Conservation (phyloP, 2,329 filamentous ascomycete species). For the Claviceps humidiphila region DNA sequence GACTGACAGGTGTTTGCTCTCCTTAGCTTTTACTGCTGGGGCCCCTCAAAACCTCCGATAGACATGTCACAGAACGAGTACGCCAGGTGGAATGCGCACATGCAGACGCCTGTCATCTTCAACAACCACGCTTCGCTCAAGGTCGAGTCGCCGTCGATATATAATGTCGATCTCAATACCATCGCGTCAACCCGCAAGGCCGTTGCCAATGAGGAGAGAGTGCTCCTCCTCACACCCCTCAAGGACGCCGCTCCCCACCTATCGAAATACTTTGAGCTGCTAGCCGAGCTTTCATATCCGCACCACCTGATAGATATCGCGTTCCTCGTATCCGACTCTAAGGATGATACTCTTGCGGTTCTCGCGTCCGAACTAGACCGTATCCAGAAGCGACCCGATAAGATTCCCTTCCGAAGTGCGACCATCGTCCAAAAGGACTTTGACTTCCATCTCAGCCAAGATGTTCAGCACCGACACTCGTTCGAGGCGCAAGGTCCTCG, state of each 20-base stretch:
- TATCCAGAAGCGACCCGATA: conserved; percentile 69
- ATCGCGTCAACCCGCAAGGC: conserved; percentile 73
- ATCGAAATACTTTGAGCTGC: conserved; percentile 82
- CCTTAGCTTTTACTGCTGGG: conserved; percentile 89
- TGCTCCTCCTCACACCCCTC: conserved; percentile 85
- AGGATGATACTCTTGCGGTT: conserved; percentile 81
- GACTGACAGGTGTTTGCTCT: conserved; percentile 9
- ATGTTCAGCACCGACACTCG: conserved; percentile 69
- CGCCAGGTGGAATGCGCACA: conserved; percentile 74
- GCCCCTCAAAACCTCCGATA: conserved; percentile 88
- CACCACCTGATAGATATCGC: conserved; percentile 90
- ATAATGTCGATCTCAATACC: conserved; percentile 70
- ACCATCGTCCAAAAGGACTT: conserved; percentile 89
- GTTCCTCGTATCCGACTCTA: conserved; percentile 86
- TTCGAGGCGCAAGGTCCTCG: conserved; percentile 82
- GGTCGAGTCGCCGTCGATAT: conserved; percentile 69
- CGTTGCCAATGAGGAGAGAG: conserved; percentile 64
- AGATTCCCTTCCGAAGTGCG: conserved; percentile 73
- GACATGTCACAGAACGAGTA: conserved; percentile 88
- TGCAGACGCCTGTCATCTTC: conserved; percentile 88
- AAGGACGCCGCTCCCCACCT: conserved; percentile 78
- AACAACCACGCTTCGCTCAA: conserved; percentile 85
- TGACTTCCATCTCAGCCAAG: conserved; percentile 58
- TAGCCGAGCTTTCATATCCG: conserved; percentile 82
- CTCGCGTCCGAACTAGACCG: conserved; percentile 75